phyloP scores from a whole-genome alignment of 176 grass and related monocot genomes.

The Saccharum officinarum region DNA sequence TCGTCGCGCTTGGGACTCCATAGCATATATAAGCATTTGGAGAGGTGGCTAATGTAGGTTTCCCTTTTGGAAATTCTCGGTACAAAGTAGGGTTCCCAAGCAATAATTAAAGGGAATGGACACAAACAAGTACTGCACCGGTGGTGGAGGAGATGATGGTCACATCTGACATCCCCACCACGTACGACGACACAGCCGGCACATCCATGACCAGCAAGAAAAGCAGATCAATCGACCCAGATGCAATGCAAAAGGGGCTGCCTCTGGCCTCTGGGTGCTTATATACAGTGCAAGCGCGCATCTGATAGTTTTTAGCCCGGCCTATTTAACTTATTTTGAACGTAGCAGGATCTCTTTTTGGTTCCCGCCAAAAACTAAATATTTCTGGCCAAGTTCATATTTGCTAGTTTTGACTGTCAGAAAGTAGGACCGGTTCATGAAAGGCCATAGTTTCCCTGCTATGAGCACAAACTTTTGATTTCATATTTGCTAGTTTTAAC shows the following conservation, averaged over 20 bases:
- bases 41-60: not conserved
- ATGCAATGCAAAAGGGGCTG: not conserved
- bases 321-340: not conserved
- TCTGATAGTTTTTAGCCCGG: not conserved
- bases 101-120: slow-evolving; percentile 61
- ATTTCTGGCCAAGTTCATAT: too few relatives aligned
- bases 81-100: slow-evolving; percentile 49
- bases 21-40: not conserved
- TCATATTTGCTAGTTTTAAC: not conserved
- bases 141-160: slow-evolving; percentile 58
- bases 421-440: too few relatives aligned
- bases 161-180: slow-evolving; percentile 61
- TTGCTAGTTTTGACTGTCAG: too few relatives aligned
- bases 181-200: slow-evolving; percentile 21
- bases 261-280: not conserved
- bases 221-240: slow-evolving; percentile 10
- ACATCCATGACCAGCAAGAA: slow-evolving; percentile 44
- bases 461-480: not conserved
- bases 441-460: not conserved
- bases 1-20: slow-evolving; percentile 9
- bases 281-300: not conserved
- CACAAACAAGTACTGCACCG: slow-evolving; percentile 42
- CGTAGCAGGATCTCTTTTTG: not conserved
- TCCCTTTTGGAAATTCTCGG: slow-evolving; percentile 46
- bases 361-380: not conserved